Base-by-base conservation (phyloP, 2,329 filamentous ascomycete species). In the Nemania sp. region DNA sequence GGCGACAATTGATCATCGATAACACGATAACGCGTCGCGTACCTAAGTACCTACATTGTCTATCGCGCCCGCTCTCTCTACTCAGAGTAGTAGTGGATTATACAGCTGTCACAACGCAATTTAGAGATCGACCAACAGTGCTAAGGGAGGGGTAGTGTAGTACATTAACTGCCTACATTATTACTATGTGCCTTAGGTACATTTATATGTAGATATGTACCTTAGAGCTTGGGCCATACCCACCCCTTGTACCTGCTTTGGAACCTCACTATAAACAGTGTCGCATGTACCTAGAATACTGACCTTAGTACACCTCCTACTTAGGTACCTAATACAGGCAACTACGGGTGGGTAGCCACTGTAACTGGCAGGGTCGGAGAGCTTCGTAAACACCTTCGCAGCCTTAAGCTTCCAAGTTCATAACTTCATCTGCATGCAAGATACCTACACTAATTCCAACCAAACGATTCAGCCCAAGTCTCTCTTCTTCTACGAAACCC, bases 371-470 rank as follows among this genome's bases (percentile, higher is more conserved):
- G 56, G 54, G 69, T 26, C 26, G 56, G 58, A 52, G 69, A 77
- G 75, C 74, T 78, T 76, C 77, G 77, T 78, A 73, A 78, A 78
- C 76, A 70, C 68, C 67, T 70, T 75, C 74, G 77, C 71, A 78
- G 77, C 77, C 77, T 78, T 77, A 75, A 77, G 75, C 75, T 75
- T n/a, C n/a, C n/a, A n/a, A n/a, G n/a, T n/a, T 70, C 62, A 68
- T 52, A 57, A 72, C 72, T 74, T 63, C 69, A 66, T 66, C 67
- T 56, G 38, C 53, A 49, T 62, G 38, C 60, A 49, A 43, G 35
- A 52, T 63, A 62, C 52, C 65, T 35, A 68, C 38, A 60, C 20
- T 35, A 60, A 64, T 13, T 26, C 63, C 69, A 66, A 70, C 52
- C 61, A 29, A 57, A 49, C 27, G 43, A 47, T 35, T 54, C 20